Conservation (phyloP, 306 rosid genomes). For the Vigna unguiculata region DNA sequence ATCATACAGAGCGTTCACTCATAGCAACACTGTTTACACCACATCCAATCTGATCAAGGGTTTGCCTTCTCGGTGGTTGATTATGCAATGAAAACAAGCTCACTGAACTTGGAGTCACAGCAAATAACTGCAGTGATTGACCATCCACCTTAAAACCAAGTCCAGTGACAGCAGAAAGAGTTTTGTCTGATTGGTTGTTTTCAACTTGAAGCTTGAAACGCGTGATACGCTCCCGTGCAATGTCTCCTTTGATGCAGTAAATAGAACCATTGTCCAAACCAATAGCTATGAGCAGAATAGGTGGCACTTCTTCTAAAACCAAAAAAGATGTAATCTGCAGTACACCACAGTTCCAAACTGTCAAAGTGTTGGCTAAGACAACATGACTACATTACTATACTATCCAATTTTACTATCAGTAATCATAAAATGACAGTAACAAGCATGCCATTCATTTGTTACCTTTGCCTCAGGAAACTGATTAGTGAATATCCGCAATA, state of each 20-base stretch:
- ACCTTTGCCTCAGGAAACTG: conserved; percentile 97
- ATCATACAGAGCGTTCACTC: conserved; percentile 91
- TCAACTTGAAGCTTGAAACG: conserved; percentile 95
- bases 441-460: conserved; percentile 37
- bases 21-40: conserved; percentile 74
- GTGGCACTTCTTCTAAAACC: conserved; percentile 95
- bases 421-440: conserved; percentile 11
- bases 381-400: background rate
- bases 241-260: conserved; percentile 96
- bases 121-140: conserved; percentile 89
- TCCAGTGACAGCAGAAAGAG: conserved; percentile 73
- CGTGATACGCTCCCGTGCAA: conserved; percentile 92
- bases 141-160: conserved; percentile 95
- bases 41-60: conserved; percentile 96
- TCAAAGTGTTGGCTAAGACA: conserved; percentile 13
- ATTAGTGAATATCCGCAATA: conserved; percentile 88
- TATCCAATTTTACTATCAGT: conserved; percentile 18
- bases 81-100: conserved; percentile 77
- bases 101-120: conserved; percentile 87
- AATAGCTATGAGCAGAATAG: conserved; percentile 86
- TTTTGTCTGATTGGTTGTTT: conserved; percentile 60
- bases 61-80: conserved; percentile 87
- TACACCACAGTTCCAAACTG: conserved; percentile 35
- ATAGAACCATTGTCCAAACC: conserved; percentile 92
- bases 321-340: conserved; percentile 91